Evolutionary conservation across 2,329 filamentous ascomycete species (phyloP), one percentile per base, ranked within the genome.

Genomic region (Rhynchosporium graminicola): DNA sequence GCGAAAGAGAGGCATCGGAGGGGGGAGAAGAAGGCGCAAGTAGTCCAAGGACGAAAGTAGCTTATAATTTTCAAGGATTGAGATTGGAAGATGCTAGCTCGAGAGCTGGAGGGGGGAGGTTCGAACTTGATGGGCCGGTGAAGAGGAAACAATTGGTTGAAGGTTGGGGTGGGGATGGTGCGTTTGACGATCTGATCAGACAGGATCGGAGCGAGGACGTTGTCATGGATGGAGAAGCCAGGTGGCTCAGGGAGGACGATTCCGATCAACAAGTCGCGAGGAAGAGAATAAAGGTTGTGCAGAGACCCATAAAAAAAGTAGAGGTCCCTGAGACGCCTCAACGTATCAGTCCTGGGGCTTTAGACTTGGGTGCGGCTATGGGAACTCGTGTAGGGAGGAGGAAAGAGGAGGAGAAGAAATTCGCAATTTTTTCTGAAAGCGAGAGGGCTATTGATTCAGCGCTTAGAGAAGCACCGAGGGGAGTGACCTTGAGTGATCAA

Each of bases 11-110:
- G 20, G 20, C 20, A 20, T 1, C 20, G 20, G 20, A 20, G 20
- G 1, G 20, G 1, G 63, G 64, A 29, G 63, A 67, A 13, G 38
- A 26, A 26, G 47, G 52, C 7, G 50, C 57, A 26, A 65, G 66
- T 1, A 72, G 70, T 59, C 72, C 72, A 20, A 65, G 72, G 8
- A 70, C 72, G 26, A 73, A 69, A 59, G 71, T 74, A 3, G 70
- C 72, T 26, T 69, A 71, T 56, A 66, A 70, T 45, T 72, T 74
- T 40, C 69, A 73, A 62, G 71, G 66, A 8, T 59, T 74, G 36
- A 66, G 70, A n/a, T 54, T 74, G 10, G 67, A 67, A 55, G 67
- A 69, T 48, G 61, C 59, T 9, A 60, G 60, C 1, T 59, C 57
- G 20, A 20, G 20, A 20, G 20, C 20, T 20, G 20, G 20, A 5